Evolutionary conservation across 2,329 filamentous ascomycete species (phyloP).

Genomic region (Penicillium digitatum): DNA sequence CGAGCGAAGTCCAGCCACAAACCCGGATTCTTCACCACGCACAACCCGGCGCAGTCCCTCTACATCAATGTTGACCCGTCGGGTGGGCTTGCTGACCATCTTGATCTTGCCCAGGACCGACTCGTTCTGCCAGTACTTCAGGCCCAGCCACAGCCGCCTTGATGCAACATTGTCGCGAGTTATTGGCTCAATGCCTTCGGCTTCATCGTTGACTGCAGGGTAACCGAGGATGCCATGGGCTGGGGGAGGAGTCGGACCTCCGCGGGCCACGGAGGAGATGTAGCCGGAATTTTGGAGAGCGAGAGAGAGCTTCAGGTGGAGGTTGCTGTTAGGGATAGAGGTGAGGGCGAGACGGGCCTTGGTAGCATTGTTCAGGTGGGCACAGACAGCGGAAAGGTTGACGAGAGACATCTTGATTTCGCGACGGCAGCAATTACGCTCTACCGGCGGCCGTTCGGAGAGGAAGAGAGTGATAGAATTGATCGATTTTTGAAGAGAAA

Average conservation of each 20-base stretch:
- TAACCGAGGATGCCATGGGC: conserved; percentile 52
- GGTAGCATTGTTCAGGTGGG: conserved; percentile 85
- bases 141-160: conserved; percentile 76
- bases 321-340: conserved; percentile 73
- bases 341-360: conserved; percentile 79
- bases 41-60: conserved; percentile 61
- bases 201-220: conserved; percentile 40
- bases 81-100: conserved; percentile 69
- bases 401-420: conserved; percentile 62
- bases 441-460: conserved; percentile 10
- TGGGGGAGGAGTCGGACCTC: conserved; percentile 57
- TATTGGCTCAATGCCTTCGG: conserved; percentile 48
- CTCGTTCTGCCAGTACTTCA: conserved; percentile 84
- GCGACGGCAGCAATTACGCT: conserved; percentile 18
- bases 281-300: conserved; percentile 80
- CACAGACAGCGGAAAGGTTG: conserved; percentile 75
- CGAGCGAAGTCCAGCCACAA: conserved; percentile 66
- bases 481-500: background rate
- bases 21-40: conserved; percentile 62
- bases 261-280: conserved; percentile 73
- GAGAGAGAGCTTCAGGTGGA: conserved; percentile 71
- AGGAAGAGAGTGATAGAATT: conserved; percentile 3
- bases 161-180: conserved; percentile 68
- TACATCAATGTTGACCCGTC: conserved; percentile 64
- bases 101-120: conserved; percentile 68